Base-by-base conservation (phyloP, 2,329 filamentous ascomycete species). In the Sarocladium oryzae region DNA sequence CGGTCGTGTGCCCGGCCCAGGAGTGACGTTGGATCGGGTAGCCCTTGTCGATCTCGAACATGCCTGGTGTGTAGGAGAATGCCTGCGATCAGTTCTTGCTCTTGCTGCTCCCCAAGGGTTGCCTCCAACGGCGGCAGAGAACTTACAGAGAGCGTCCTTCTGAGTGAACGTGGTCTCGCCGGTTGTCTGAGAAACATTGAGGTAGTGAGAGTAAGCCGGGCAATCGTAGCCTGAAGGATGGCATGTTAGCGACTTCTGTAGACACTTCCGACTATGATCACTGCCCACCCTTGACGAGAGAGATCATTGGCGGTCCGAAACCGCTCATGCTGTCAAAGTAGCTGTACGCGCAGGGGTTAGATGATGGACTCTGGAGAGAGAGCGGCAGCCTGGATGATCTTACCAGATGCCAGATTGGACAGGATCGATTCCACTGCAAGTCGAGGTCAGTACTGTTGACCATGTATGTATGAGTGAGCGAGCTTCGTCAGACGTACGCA, bases 41-140 rank as follows among this genome's bases (percentile, higher is more conserved):
- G 33, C 73, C 73, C 1, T 72, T 63, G 15, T 73, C 72, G 50
- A 66, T 70, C 59, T 82, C 78, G 53, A 81, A 81, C 24, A 81
- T 53, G 16, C 37, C 37, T 40, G 20, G 13, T 36, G 33, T 6
- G 13, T 8, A 21, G 13, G 6, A 37, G n/a, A n/a, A n/a, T n/a
- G n/a, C n/a, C n/a, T n/a, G n/a, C n/a, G n/a, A n/a, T n/a, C n/a
- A n/a, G n/a, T n/a, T n/a, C n/a, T n/a, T n/a, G n/a, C n/a, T n/a
- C n/a, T n/a, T n/a, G n/a, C n/a, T n/a, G n/a, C n/a, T n/a, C n/a
- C n/a, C n/a, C n/a, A n/a, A n/a, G n/a, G n/a, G n/a, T n/a, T n/a
- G n/a, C n/a, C n/a, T n/a, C n/a, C n/a, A n/a, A n/a, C n/a, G n/a
- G n/a, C n/a, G n/a, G n/a, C 10, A 20, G 4, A 20, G 15, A 15